Evolutionary conservation across 2,329 filamentous ascomycete species (phyloP), one percentile per base, ranked within the genome.

Genomic region (Penicillium sp.): DNA sequence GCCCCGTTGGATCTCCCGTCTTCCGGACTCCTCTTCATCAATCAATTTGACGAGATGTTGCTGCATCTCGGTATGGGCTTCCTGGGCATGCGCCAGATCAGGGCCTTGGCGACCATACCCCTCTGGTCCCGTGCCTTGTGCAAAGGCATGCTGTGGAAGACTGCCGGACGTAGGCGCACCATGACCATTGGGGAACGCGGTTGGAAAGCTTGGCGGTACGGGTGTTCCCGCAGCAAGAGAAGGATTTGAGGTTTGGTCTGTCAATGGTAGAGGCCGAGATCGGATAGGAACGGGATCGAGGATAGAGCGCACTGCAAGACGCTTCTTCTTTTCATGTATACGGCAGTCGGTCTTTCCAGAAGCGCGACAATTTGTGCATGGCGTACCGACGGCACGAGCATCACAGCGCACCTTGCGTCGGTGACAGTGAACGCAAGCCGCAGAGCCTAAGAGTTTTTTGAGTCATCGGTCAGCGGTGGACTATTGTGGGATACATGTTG

Each of bases 381-480:
- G 79, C 1, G 75, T 60, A 13, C 79, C 79, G 31, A 77, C 76
- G 18, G 71, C 60, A 51, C 79, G 72, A 43, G 81, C 75, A 65
- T 82, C 80, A 57, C 79, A 82, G 56, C 78, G 77, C 47, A 82
- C 76, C 64, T 82, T 82, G 53, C 79, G 76, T 47, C 75, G 76
- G 65, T 82, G 79, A 49, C 79, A 82, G 56, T 75, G 71, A 39
- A 79, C 66, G 55, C 79, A 82, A 34, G 80, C 80, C 22, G 68
- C 74, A n/a, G 73, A 72, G 48, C 71, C 71, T 74, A 63, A 36
- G 32, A 42, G 18, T 44, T 55, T 58, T 56, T 58, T 44, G 52
- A 59, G 54, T 56, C 55, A 59, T 42, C 40, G 29, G 52, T 64
- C 32, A 60, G 52, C 40, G 11, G 52, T 31, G 14, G 32, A 29